phyloP scores from a whole-genome alignment of 306 rosid genomes.

The Medicago lupulina region DNA sequence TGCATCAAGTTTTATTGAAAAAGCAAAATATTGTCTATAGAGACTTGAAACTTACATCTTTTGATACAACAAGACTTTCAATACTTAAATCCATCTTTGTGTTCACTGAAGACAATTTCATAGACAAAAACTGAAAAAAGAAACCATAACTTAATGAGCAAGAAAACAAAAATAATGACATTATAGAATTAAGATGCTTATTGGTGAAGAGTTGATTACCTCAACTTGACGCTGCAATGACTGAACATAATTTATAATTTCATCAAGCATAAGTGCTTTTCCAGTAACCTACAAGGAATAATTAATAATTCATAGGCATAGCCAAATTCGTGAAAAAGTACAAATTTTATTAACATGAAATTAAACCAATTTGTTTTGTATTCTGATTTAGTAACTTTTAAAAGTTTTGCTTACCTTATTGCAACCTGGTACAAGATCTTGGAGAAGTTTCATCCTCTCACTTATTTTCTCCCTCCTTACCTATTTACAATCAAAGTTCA shows the following conservation, averaged over 20 bases:
- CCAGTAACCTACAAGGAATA: slow-evolving; percentile 75
- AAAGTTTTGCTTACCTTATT: slow-evolving; percentile 63
- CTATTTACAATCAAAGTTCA: slow-evolving; percentile 45
- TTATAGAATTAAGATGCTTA: slow-evolving; percentile 40
- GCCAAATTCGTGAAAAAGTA: slow-evolving; percentile 34
- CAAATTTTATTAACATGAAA: slow-evolving; percentile 14
- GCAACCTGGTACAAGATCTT: slow-evolving; percentile 98
- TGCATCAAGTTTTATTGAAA: slow-evolving; percentile 28
- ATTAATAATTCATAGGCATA: slow-evolving; percentile 28
- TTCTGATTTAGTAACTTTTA: neutral
- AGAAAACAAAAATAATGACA: slow-evolving; percentile 41
- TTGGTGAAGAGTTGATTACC: slow-evolving; percentile 57
- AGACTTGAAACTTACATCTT: slow-evolving; percentile 68
- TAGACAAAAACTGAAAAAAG: slow-evolving; percentile 72
- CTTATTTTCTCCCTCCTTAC: slow-evolving; percentile 96
- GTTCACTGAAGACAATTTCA: slow-evolving; percentile 91
- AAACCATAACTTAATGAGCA: slow-evolving; percentile 41
- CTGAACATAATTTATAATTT: slow-evolving; percentile 97
- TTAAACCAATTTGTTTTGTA: neutral
- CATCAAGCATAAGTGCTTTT: slow-evolving; percentile 97
- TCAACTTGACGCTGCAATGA: slow-evolving; percentile 97
- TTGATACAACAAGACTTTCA: slow-evolving; percentile 67
- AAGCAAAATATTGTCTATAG: slow-evolving; percentile 36
- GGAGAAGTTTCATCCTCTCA: slow-evolving; percentile 96
- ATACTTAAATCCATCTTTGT: slow-evolving; percentile 77